A percentile compares a stretch with the other conserved stretches of the same genome.
Evolutionary conservation across 345 rosid genomes (phyloP).

Genomic region (Adansonia digitata): DNA sequence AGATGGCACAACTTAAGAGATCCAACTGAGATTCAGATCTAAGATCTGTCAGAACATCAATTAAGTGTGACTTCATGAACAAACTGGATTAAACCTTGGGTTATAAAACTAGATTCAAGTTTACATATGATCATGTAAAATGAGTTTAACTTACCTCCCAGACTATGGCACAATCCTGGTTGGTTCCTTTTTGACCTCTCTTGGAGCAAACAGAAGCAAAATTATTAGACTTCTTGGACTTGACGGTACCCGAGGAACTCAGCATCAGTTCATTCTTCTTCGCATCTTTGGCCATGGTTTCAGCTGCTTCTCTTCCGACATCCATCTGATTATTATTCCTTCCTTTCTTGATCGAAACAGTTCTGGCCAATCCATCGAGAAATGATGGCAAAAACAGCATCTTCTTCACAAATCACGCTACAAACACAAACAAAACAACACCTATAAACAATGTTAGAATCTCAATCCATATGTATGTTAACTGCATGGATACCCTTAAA

Average conservation of each 20-base stretch:
- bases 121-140: background rate
- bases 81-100: too few relatives aligned
- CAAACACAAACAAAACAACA: background rate
- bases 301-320: conserved; percentile 59
- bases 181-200: conserved; percentile 75
- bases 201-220: conserved; percentile 65
- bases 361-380: conserved; percentile 59
- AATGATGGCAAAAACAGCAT: conserved; percentile 62
- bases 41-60: too few relatives aligned
- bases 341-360: conserved; percentile 53
- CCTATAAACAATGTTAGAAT: background rate
- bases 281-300: conserved; percentile 58
- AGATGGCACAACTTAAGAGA: too few relatives aligned
- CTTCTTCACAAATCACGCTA: conserved; percentile 12
- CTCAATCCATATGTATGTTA: too few relatives aligned
- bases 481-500: too few relatives aligned
- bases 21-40: too few relatives aligned
- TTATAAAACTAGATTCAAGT: background rate
- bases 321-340: conserved; percentile 27
- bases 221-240: conserved; percentile 39
- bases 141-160: conserved; percentile 62
- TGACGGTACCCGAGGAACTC: conserved; percentile 51
- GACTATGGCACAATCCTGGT: conserved; percentile 70
- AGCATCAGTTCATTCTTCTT: conserved; percentile 56
- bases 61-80: too few relatives aligned